A percentile compares a stretch with the other conserved stretches of the same genome.
Evolutionary conservation across 2,329 filamentous ascomycete genomes (phyloP).

Genomic region (Bipolaris gigantea): DNA sequence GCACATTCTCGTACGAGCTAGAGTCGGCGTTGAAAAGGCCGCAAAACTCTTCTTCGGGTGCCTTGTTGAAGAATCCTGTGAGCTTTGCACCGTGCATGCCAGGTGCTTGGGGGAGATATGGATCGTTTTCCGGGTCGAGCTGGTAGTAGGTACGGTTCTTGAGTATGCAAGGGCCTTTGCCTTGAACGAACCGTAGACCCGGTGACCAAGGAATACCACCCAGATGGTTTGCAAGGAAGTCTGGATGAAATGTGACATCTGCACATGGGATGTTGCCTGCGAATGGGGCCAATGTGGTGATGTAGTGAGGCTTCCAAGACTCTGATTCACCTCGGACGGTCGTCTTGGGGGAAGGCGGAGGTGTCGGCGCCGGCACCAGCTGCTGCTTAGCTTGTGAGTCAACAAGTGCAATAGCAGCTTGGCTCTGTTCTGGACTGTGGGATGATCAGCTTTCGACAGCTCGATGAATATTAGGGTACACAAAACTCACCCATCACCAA

Average conservation of each 20-base stretch:
- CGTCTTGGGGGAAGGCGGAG: conserved; percentile 10
- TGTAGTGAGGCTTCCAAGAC: conserved; percentile 44
- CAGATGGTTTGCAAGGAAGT: conserved; percentile 45
- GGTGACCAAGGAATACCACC: conserved; percentile 47
- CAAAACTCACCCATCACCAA: conserved; percentile 8
- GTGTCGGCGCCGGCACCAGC: conserved; percentile 12
- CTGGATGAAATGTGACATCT: conserved; percentile 43
- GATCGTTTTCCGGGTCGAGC: conserved; percentile 44
- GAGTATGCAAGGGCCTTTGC: conserved; percentile 28
- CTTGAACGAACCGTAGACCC: conserved; percentile 44
- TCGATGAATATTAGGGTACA: neutral
- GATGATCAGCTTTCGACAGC: conserved; percentile 1
- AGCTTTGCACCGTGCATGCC: conserved; percentile 52
- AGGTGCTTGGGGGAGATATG: conserved; percentile 46
- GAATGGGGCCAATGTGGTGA: conserved; percentile 37
- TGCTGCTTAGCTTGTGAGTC: conserved; percentile 12
- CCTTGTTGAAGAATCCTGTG: conserved; percentile 50
- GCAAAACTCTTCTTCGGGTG: conserved; percentile 32
- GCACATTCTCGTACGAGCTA: conserved; percentile 42
- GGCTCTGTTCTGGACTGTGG: conserved; percentile 4
- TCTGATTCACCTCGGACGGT: neutral
- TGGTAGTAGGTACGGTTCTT: conserved; percentile 48
- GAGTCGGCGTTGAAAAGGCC: conserved; percentile 24
- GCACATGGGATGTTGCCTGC: conserved; percentile 26
- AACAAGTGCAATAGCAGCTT: neutral